Conservation (phyloP, 1,284 basidiomycete species). For the Cystobasidiaceae sp. region DNA sequence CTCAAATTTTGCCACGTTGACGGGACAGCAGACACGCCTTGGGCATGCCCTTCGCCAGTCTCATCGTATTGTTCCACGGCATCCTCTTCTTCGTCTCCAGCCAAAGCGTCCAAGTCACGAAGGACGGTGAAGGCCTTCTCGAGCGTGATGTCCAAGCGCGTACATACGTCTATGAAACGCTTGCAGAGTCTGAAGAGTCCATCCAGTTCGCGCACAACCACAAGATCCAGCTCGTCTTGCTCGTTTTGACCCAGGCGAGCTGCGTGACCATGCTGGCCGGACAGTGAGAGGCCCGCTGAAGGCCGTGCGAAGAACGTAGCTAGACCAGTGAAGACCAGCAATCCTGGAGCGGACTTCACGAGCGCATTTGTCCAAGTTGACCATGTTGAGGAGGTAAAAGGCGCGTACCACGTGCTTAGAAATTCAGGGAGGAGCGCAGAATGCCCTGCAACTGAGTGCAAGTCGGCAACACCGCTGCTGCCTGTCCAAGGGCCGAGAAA, state of each 20-base stretch:
- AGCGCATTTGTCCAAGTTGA: neutral
- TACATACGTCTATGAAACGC: conserved; percentile 14
- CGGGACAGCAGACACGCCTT: too few relatives aligned
- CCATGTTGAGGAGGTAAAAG: too few relatives aligned
- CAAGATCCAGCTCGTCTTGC: too few relatives aligned
- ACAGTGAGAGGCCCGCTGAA: neutral
- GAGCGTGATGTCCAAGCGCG: conserved; percentile 11
- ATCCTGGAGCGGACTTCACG: neutral
- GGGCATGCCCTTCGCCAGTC: too few relatives aligned
- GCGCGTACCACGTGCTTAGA: too few relatives aligned
- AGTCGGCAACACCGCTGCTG: too few relatives aligned
- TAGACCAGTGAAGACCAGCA: neutral
- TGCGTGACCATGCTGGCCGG: too few relatives aligned
- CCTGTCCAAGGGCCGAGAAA: too few relatives aligned
- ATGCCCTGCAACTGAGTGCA: too few relatives aligned
- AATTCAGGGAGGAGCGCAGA: too few relatives aligned
- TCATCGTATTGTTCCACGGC: neutral
- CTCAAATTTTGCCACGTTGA: too few relatives aligned
- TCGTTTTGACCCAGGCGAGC: too few relatives aligned
- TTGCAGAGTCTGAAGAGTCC: neutral
- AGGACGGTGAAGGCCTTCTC: conserved; percentile 12
- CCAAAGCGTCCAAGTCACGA: neutral
- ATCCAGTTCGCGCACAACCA: neutral
- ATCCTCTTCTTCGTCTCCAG: neutral
- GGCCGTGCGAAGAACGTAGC: neutral